phyloP scores from a whole-genome alignment of 768 basidiomycete genomes.

The Hericium rajendrae region DNA sequence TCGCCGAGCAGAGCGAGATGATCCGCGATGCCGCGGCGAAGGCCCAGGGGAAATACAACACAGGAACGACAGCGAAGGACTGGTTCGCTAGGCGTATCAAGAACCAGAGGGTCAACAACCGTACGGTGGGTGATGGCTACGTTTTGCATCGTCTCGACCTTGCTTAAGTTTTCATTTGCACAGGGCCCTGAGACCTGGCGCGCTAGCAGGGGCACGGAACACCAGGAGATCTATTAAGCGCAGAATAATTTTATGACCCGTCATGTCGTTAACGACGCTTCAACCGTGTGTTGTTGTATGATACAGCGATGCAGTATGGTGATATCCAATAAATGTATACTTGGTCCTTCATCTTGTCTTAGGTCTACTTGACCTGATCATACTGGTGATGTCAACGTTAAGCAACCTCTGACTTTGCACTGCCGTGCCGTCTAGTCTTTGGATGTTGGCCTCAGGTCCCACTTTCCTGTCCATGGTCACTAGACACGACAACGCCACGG shows the following conservation, averaged over 20 bases:
- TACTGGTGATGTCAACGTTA: no score
- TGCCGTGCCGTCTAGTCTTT: no score
- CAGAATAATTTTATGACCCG: neutral
- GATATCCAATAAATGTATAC: no score
- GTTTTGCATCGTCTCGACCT: neutral
- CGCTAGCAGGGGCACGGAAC: slow-evolving; percentile 3
- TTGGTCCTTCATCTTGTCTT: no score
- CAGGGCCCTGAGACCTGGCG: slow-evolving; percentile 5
- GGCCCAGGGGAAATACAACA: slow-evolving; percentile 23
- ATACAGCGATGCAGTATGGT: no score
- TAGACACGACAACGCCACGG: no score
- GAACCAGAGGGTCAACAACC: slow-evolving; percentile 32
- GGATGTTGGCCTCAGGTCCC: no score
- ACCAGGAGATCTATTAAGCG: neutral
- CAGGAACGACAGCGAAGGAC: slow-evolving; percentile 27
- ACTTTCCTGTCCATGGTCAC: no score
- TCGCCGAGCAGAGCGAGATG: slow-evolving; percentile 39
- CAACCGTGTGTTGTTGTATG: no score
- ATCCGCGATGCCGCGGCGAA: slow-evolving; percentile 36
- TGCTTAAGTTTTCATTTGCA: neutral
- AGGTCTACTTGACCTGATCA: no score
- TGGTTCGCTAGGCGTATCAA: slow-evolving; percentile 34
- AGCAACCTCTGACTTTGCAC: no score
- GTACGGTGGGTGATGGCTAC: slow-evolving; percentile 25
- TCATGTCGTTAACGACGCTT: no score